Conservation (phyloP, 257 asterid genomes). For the Plectranthus barbatus region DNA sequence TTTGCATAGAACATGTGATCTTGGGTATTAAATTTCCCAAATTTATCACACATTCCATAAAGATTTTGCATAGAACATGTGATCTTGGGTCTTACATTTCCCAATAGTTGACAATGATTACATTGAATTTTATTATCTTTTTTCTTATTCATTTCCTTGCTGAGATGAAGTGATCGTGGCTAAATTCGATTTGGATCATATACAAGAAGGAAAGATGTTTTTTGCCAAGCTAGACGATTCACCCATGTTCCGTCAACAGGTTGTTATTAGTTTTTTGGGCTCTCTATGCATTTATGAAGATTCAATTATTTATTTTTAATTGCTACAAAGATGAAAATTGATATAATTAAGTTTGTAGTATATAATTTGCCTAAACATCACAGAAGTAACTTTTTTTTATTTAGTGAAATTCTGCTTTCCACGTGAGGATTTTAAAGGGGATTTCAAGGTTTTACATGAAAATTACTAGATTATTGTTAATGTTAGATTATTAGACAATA, state of each 20-base stretch:
- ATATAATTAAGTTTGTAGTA: not conserved
- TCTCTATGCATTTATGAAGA: not conserved
- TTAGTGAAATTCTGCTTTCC: not conserved
- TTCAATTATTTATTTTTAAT: not conserved
- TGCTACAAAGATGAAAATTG: not conserved
- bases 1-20: not conserved
- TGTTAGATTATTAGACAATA: not conserved
- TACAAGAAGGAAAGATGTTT: slow-evolving; percentile 58
- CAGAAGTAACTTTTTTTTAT: not conserved
- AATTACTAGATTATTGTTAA: not conserved
- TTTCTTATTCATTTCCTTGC: not conserved
- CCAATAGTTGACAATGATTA: not conserved
- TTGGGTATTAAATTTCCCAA: not conserved
- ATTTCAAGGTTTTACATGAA: not conserved
- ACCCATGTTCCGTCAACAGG: slow-evolving; percentile 99
- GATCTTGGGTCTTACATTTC: not conserved
- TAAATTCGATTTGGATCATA: slow-evolving; percentile 23
- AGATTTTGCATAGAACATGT: no score
- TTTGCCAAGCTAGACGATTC: slow-evolving; percentile 83
- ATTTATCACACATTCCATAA: not conserved
- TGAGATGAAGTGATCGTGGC: not conserved
- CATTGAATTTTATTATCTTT: not conserved
- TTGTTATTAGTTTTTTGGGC: slow-evolving; percentile 6
- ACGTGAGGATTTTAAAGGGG: not conserved
- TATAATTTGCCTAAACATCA: not conserved